phyloP scores from a whole-genome alignment of 768 basidiomycete genomes.

The Leccinum olivaceopallidum region DNA sequence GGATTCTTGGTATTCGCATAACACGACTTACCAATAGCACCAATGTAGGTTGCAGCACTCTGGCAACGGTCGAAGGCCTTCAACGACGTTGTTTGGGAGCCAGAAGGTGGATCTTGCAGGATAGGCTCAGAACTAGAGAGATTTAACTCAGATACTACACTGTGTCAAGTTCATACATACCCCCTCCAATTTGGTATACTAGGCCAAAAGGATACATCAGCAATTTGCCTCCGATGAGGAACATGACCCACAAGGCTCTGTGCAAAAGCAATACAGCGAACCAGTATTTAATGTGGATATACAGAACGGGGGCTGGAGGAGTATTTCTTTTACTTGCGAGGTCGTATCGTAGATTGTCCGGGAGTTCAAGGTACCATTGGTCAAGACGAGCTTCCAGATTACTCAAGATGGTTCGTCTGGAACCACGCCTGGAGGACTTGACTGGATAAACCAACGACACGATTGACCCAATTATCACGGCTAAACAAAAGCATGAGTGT shows the following conservation, averaged over 20 bases:
- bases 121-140: conserved; percentile 42
- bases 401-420: conserved; percentile 50
- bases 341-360: conserved; percentile 63
- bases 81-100: conserved; percentile 46
- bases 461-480: conserved; percentile 65
- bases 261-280: conserved; percentile 71
- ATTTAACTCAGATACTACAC: conserved; percentile 3
- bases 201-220: conserved; percentile 13
- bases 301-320: conserved; percentile 66
- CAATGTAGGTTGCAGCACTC: conserved; percentile 70
- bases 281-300: conserved; percentile 77
- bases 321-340: conserved; percentile 49
- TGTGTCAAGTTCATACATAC: conserved; percentile 44
- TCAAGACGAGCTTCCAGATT: conserved; percentile 67
- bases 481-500: conserved; percentile 37
- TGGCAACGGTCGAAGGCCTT: conserved; percentile 78
- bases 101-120: conserved; percentile 40
- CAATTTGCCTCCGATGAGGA: conserved; percentile 4
- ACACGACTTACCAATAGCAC: conserved; percentile 53
- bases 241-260: conserved; percentile 69
- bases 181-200: conserved; percentile 76
- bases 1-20: background rate
- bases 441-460: conserved; percentile 73
- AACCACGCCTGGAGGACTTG: conserved; percentile 44
- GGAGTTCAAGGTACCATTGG: conserved; percentile 72